Conservation (phyloP, 73 alveolate genomes). For the Tetrahymena malaccensis region DNA sequence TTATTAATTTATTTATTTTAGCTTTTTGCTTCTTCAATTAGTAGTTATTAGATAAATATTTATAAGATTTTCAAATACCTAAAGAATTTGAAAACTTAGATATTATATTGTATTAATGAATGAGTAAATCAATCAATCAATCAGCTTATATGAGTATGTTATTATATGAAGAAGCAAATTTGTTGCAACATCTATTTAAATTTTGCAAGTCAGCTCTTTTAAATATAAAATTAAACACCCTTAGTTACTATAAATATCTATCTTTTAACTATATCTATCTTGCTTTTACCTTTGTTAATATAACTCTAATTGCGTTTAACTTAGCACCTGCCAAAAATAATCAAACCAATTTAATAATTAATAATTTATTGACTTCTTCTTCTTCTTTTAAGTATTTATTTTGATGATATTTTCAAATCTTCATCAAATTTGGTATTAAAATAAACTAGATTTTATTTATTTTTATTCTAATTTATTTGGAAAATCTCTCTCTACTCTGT, state of each 20-base stretch:
- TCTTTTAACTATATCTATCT: background rate
- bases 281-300: no score
- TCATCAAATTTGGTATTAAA: background rate
- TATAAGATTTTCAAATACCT: background rate
- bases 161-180: background rate
- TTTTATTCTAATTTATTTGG: background rate
- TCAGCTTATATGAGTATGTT: no score
- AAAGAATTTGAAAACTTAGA: background rate
- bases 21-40: background rate
- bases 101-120: background rate
- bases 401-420: background rate
- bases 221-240: background rate
- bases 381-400: background rate
- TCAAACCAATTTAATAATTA: background rate
- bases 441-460: background rate
- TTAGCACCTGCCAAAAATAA: background rate
- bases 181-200: background rate
- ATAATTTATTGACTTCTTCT: background rate
- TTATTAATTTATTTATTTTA: no score
- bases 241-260: background rate
- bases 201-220: background rate
- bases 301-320: background rate
- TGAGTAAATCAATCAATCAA: background rate
- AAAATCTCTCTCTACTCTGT: background rate
- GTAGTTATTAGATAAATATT: background rate